Percentiles rank a stretch among this genome's conserved stretches.
Evolutionary conservation across 257 asterid species (phyloP).

Genomic region (Fraxinus anomala): DNA sequence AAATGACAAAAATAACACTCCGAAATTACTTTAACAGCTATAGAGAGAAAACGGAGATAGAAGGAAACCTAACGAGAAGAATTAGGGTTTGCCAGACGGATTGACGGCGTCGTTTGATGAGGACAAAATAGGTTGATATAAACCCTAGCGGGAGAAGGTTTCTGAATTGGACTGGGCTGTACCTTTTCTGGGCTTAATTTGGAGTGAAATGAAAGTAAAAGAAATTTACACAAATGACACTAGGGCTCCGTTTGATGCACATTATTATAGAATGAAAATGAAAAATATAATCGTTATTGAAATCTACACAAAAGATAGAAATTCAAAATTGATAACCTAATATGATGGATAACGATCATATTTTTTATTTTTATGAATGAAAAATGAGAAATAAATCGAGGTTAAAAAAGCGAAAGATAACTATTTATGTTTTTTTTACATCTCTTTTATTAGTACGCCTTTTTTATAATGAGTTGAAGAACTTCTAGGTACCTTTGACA

Average conservation of each 20-base stretch:
- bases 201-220: not conserved
- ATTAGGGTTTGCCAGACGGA: not conserved
- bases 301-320: no score
- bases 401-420: not conserved
- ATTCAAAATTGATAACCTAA: no score
- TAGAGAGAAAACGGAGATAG: not conserved
- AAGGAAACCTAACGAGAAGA: not conserved
- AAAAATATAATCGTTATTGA: no score
- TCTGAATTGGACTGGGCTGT: not conserved
- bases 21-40: not conserved
- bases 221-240: not conserved
- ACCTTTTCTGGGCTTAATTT: not conserved
- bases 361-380: no score
- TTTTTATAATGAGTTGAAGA: no score
- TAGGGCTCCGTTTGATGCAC: no score
- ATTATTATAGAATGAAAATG: no score
- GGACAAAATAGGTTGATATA: not conserved
- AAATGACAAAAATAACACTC: not conserved
- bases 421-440: no score
- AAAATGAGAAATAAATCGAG: no score
- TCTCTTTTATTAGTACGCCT: no score
- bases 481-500: no score
- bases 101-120: not conserved
- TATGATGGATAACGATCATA: no score
- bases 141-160: constrained; percentile 1